These are phyloP conservation scores for Coniochaeta sp. DNA, from an alignment of 2,329 filamentous ascomycete genomes.

Conservation along the genomic window DNA sequence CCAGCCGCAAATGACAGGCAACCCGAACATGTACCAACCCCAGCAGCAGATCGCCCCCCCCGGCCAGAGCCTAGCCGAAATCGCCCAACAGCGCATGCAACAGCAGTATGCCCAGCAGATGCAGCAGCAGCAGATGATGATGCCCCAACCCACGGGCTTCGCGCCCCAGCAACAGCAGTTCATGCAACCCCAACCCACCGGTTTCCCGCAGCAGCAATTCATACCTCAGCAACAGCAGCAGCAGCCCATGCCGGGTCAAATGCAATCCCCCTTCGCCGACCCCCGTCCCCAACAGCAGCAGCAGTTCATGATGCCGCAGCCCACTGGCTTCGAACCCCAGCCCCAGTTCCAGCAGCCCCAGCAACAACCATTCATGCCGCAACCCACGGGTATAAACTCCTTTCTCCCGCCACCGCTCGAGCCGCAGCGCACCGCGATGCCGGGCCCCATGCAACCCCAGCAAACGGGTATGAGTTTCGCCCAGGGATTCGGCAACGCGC, in stretches of 20 bases:
- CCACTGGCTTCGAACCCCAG: slow-evolving; percentile 49
- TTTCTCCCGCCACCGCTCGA: slow-evolving; percentile 28
- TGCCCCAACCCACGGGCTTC: slow-evolving; percentile 43
- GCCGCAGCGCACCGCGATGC: slow-evolving; percentile 40
- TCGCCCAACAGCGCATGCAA: slow-evolving; percentile 60
- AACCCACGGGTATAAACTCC: slow-evolving; percentile 12
- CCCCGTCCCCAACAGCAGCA: slow-evolving; percentile 13
- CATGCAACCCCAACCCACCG: slow-evolving; percentile 12
- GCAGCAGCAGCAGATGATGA: slow-evolving; percentile 35
- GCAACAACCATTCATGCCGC: not conserved
- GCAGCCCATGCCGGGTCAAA: slow-evolving; percentile 30
- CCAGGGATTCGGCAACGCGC: not conserved
- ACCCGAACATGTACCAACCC: slow-evolving; percentile 25
- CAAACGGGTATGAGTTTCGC: slow-evolving; percentile 30
- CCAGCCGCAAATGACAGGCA: slow-evolving; percentile 78
- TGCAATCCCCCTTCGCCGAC: slow-evolving; percentile 32
- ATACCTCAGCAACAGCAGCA: slow-evolving; percentile 23
- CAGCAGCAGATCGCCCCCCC: slow-evolving; percentile 56
- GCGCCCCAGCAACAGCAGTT: slow-evolving; percentile 23
- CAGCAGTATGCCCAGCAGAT: slow-evolving; percentile 48
- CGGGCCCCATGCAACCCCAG: slow-evolving; percentile 35
- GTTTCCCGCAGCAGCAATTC: slow-evolving; percentile 32
- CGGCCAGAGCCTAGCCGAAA: slow-evolving; percentile 70
- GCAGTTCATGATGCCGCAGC: slow-evolving; percentile 45
- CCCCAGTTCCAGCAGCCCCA: slow-evolving; percentile 35